Evolutionary conservation across 2,329 filamentous ascomycete genomes (phyloP).

Genomic region (Ophiostoma perfectum): DNA sequence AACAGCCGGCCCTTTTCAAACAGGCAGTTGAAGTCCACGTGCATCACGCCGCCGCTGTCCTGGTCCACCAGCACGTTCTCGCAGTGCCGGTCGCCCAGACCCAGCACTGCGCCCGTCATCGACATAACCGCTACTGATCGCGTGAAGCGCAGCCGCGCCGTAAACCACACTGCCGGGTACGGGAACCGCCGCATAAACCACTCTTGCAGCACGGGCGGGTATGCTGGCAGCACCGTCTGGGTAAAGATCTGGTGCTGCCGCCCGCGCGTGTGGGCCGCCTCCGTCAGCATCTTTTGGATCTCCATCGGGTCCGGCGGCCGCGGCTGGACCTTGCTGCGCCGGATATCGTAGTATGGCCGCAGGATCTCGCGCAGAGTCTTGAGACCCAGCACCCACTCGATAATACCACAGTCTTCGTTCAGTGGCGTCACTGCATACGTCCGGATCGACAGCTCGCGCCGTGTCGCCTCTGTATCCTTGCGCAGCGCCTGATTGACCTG

Average conservation of each 20-base stretch:
- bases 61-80: slow-evolving; percentile 96
- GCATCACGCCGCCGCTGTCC: slow-evolving; percentile 86
- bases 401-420: slow-evolving; percentile 95
- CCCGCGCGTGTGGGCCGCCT: slow-evolving; percentile 49
- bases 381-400: slow-evolving; percentile 97
- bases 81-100: slow-evolving; percentile 88
- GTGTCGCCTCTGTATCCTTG: slow-evolving; percentile 82
- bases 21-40: slow-evolving; percentile 99
- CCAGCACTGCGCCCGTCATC: slow-evolving; percentile 96
- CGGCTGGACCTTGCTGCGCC: slow-evolving; percentile 69
- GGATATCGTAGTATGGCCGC: slow-evolving; percentile 41
- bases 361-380: slow-evolving; percentile 92
- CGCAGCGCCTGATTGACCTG: slow-evolving; percentile 97
- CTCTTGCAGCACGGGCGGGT: slow-evolving; percentile 77
- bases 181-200: slow-evolving; percentile 98
- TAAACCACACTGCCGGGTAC: slow-evolving; percentile 87
- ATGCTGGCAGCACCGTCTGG: slow-evolving; percentile 57
- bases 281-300: slow-evolving; percentile 60
- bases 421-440: slow-evolving; percentile 95
- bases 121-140: slow-evolving; percentile 97
- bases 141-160: slow-evolving; percentile 80
- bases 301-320: slow-evolving; percentile 64
- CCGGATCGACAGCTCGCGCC: slow-evolving; percentile 87
- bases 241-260: slow-evolving; percentile 65
- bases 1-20: slow-evolving; percentile 98